Conservation (phyloP, 169 alveolate species). For the Eimeria tenella region DNA sequence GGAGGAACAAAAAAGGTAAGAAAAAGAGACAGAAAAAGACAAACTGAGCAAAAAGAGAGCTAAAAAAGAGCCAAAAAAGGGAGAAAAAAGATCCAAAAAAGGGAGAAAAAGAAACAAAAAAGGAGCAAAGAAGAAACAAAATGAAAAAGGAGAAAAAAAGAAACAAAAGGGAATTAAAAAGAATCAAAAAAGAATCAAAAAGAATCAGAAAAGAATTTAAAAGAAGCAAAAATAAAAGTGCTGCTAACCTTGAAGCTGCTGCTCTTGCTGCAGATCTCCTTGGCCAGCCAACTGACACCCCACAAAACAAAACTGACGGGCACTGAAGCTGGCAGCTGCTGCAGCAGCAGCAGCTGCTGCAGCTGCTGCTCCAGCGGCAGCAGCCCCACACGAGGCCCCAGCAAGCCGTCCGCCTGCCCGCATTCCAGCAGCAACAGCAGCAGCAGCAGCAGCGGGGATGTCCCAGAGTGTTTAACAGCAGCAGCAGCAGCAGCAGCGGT, state of each 20-base stretch:
- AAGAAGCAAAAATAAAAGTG: neutral
- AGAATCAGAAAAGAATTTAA: neutral
- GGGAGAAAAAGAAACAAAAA: neutral
- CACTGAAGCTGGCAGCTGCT: conserved; percentile 55
- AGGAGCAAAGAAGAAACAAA: neutral
- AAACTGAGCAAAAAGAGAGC: neutral
- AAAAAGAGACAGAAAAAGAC: neutral
- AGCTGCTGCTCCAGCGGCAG: conserved; percentile 44
- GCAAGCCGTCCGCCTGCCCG: conserved; percentile 58
- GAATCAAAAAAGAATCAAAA: neutral
- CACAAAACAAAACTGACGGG: conserved; percentile 32
- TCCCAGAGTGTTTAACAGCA: neutral
- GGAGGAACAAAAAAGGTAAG: neutral
- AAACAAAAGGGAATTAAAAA: neutral
- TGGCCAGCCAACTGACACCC: conserved; percentile 53
- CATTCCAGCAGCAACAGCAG: neutral
- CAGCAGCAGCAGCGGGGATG: neutral
- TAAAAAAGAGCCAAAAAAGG: neutral
- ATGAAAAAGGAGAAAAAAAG: neutral
- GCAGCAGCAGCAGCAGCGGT: conserved; percentile 14
- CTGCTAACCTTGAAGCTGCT: conserved; percentile 13
- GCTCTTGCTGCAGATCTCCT: conserved; percentile 18
- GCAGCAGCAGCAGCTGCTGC: conserved; percentile 57
- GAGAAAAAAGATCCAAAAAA: neutral
- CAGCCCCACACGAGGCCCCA: conserved; percentile 58